Base-by-base conservation (phyloP, 345 rosid species). In the Arabidopsis arenosa region DNA sequence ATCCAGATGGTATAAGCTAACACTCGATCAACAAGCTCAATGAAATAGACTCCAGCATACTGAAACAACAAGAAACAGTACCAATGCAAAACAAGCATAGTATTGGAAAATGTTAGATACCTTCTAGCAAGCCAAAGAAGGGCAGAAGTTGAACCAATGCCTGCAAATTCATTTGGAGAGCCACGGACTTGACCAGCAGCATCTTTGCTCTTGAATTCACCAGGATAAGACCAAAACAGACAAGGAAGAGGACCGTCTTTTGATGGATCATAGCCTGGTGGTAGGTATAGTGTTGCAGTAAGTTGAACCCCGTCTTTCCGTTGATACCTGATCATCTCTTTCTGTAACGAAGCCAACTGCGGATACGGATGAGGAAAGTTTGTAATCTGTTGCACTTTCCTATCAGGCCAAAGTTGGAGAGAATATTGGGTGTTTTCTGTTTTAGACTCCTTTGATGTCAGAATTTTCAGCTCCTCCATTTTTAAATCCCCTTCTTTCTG, bases 121-220 rank as follows among this genome's bases (percentile, higher is more conserved):
- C 98, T 88, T 84, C 99, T 89, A 74, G 99, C 94, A 72, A 95
- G 89, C 97, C 96, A 95, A 72, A 95, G 97, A 78, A 95, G 98
- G 74, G 94, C 86, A 56, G 97, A 95, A 70, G 98, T 90, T 7
- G 99, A 79, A 66, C 98, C 99, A 75, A 95, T 95, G 85, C 93
- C 94, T 14, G 98, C 77, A 84, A 95, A 95, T 80, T 88, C 94
- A 87, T 92, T 95, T 77, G 99, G 99, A 80, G 99, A 95, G 83
- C 99, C 97, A 62, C 99, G 98, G 71, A 95, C 97, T 86, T 95
- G 99, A 63, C 99, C 84, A 49, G 99, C 99, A 79, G 99, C 98
- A 81, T 92, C 97, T 89, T 92, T 95, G 88, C 96, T 95, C 81
- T 95, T 95, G 78, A 95, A 95, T 84, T 95, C 99, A 74, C 99